Evolutionary conservation across 192 early-diverging fungal genomes (phyloP).

Genomic region (Coemansia sp.): DNA sequence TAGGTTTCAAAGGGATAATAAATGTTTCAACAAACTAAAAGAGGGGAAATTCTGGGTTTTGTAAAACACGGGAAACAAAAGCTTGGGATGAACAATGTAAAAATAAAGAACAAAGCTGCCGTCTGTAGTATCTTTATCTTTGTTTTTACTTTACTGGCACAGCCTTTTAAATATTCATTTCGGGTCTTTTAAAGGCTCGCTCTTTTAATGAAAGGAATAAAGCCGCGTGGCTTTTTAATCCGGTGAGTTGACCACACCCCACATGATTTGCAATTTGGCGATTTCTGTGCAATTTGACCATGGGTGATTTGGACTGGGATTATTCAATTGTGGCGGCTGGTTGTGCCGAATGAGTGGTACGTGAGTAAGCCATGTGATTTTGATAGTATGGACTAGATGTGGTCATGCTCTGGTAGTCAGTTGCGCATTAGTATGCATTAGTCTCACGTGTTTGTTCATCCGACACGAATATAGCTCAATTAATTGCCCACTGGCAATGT

Average conservation of each 20-base stretch:
- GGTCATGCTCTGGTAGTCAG: no score
- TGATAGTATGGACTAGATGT: neutral
- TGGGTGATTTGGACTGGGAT: no score
- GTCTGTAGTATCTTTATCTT: neutral
- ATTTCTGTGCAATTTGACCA: neutral
- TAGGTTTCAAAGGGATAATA: neutral
- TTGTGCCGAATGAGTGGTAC: neutral
- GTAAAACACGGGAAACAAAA: neutral
- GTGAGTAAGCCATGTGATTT: neutral
- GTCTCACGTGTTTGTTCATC: neutral
- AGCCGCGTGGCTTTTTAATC: neutral
- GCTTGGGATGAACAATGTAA: neutral
- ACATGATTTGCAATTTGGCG: neutral
- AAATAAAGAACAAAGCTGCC: neutral
- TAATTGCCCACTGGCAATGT: no score
- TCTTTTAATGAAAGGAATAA: neutral
- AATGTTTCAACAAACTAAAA: neutral
- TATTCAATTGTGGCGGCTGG: no score
- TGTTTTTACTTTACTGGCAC: neutral
- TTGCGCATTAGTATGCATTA: no score
- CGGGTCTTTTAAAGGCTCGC: neutral
- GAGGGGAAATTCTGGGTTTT: conserved; percentile 5
- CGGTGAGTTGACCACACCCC: neutral
- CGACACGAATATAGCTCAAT: neutral
- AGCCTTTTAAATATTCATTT: neutral